These are phyloP conservation scores for Stentor coeruleus DNA, from an alignment of 73 alveolate genomes.

Conservation along the genomic window DNA sequence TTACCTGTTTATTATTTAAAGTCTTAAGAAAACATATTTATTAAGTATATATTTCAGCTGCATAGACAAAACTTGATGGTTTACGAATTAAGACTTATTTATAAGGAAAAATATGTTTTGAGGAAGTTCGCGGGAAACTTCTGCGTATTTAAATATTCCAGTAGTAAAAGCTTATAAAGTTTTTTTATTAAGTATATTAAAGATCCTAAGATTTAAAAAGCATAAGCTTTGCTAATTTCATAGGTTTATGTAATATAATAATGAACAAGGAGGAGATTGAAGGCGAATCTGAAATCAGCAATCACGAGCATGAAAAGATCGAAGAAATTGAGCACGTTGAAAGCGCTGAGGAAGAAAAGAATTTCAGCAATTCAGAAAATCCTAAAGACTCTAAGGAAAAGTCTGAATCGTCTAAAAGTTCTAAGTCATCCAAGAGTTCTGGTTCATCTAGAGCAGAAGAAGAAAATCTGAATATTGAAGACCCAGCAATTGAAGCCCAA, in stretches of 20 bases:
- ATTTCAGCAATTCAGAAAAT: background rate
- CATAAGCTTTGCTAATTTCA: background rate
- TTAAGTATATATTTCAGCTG: background rate
- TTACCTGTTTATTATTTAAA: background rate
- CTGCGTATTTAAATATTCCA: no score
- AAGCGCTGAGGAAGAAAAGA: background rate
- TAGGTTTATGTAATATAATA: no score
- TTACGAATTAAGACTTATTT: no score
- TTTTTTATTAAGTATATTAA: no score
- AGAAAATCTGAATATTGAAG: background rate
- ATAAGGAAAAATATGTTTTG: no score
- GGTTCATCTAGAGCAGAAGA: background rate
- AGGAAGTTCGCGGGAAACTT: no score
- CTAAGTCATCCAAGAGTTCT: slow-evolving; percentile 3
- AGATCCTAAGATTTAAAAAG: background rate
- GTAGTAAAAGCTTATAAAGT: no score
- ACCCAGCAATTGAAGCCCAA: background rate
- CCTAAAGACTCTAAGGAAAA: background rate
- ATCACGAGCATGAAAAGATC: background rate
- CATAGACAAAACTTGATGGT: background rate
- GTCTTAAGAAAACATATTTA: background rate
- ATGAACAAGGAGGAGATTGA: background rate
- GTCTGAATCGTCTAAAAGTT: background rate
- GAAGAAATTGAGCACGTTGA: background rate
- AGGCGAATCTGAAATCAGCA: background rate